Evolutionary conservation across 345 rosid genomes (phyloP).

Genomic region (Toxicodendron radicans): DNA sequence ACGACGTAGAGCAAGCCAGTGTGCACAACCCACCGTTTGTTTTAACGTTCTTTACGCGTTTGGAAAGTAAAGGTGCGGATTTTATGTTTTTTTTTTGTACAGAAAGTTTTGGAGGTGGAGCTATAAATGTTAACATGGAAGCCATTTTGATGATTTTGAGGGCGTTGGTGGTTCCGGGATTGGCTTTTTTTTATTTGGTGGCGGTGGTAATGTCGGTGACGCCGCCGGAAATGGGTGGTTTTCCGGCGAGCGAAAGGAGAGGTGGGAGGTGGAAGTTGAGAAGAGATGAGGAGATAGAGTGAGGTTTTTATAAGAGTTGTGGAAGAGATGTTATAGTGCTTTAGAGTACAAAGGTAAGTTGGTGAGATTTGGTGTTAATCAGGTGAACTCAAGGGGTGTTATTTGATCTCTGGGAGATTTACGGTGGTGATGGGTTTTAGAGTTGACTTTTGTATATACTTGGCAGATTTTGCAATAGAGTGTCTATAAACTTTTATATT

Average conservation of each 20-base stretch:
- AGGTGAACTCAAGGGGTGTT: not conserved
- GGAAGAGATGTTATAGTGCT: not conserved
- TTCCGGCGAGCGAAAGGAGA: slow-evolving; percentile 26
- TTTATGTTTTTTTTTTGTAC: slow-evolving; percentile 9
- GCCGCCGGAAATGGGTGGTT: slow-evolving; percentile 28
- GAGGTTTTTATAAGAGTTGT: not conserved
- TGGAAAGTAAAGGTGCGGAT: slow-evolving; percentile 13
- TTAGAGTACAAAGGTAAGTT: not conserved
- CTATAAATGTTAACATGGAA: slow-evolving; percentile 24
- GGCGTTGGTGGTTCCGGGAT: not conserved
- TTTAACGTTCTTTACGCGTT: not conserved
- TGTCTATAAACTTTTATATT: too few relatives aligned
- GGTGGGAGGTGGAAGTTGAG: slow-evolving; percentile 26
- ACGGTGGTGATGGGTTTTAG: not conserved
- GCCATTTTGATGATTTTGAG: slow-evolving; percentile 33
- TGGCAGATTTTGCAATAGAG: too few relatives aligned
- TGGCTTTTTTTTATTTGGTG: not conserved
- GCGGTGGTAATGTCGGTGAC: not conserved
- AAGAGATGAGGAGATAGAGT: slow-evolving; percentile 20
- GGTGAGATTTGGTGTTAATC: not conserved
- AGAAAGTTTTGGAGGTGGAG: slow-evolving; percentile 26
- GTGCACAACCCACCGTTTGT: slow-evolving; percentile 31
- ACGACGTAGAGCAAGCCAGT: slow-evolving; percentile 64
- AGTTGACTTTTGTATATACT: too few relatives aligned
- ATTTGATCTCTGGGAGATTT: not conserved